A percentile compares a stretch with the other conserved stretches of the same genome.
Evolutionary conservation across 768 basidiomycete species (phyloP).

Genomic region (Sarcomyxa edulis): DNA sequence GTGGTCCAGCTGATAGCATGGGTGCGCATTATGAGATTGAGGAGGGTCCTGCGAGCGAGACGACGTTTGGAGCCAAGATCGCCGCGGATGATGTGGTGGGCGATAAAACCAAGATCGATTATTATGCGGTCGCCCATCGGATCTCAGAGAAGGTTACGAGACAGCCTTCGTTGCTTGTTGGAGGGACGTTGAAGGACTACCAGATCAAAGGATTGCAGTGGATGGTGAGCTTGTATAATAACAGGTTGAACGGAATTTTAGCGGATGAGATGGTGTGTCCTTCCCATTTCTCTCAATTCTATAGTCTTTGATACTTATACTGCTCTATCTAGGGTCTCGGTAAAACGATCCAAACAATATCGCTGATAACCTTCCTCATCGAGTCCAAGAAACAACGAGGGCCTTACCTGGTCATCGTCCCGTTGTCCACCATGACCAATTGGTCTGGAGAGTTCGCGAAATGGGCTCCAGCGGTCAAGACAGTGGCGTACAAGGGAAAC

Average conservation of each 20-base stretch:
- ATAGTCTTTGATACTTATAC: constrained; percentile 7
- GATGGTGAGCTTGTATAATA: constrained; percentile 98
- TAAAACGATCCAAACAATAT: constrained; percentile 93
- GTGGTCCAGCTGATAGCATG: constrained; percentile 34
- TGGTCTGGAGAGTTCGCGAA: constrained; percentile 97
- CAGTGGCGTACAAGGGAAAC: constrained; percentile 88
- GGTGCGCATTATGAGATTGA: constrained; percentile 46
- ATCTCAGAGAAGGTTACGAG: constrained; percentile 79
- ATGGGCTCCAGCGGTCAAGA: constrained; percentile 84
- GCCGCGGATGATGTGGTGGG: constrained; percentile 51
- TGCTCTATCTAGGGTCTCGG: constrained; percentile 69
- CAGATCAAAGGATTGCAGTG: constrained; percentile 94
- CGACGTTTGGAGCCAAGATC: constrained; percentile 84
- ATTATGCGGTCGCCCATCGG: constrained; percentile 92
- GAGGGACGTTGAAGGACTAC: constrained; percentile 91
- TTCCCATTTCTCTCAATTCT: constrained; percentile 2
- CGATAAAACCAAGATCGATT: constrained; percentile 80
- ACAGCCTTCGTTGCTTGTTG: constrained; percentile 72
- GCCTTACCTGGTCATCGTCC: constrained; percentile 93
- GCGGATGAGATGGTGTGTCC: constrained; percentile 85
- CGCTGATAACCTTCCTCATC: constrained; percentile 91
- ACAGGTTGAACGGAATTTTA: constrained; percentile 89
- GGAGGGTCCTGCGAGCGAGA: constrained; percentile 76
- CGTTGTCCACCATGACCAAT: constrained; percentile 94
- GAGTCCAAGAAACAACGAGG: constrained; percentile 88